phyloP scores from a whole-genome alignment of 1,139 yeast species.

The Kodamaea fungicola region DNA sequence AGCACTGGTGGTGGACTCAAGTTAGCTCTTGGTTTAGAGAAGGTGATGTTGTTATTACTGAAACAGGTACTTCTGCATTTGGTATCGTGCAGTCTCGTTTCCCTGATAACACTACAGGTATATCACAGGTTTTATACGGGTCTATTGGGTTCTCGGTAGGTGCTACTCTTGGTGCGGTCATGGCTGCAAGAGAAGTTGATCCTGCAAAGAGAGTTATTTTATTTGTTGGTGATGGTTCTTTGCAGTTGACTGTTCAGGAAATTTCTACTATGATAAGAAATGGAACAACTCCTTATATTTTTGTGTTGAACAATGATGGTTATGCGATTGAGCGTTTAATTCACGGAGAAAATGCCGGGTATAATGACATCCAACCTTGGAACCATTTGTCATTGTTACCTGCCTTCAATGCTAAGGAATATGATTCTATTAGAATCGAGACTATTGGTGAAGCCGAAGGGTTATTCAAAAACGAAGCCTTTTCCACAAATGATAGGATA shows the following conservation, averaged over 20 bases:
- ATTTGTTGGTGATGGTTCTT: constrained; percentile 42
- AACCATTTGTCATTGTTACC: constrained; percentile 30
- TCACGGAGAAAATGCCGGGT: constrained; percentile 33
- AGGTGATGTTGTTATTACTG: constrained; percentile 79
- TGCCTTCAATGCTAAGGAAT: constrained; percentile 28
- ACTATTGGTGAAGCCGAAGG: constrained; percentile 25
- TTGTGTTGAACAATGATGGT: constrained; percentile 39
- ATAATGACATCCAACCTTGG: constrained; percentile 41
- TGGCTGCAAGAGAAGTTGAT: constrained; percentile 54
- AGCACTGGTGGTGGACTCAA: constrained; percentile 81
- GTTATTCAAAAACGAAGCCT: constrained; percentile 25
- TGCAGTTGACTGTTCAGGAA: constrained; percentile 43
- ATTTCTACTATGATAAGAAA: constrained; percentile 36
- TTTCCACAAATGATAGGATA: constrained; percentile 28
- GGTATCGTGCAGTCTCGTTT: constrained; percentile 78
- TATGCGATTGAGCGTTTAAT: constrained; percentile 40
- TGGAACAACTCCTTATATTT: constrained; percentile 29
- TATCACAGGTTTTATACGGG: constrained; percentile 89
- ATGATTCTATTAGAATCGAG: constrained; percentile 23
- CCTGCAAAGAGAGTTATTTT: constrained; percentile 32
- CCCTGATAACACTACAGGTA: constrained; percentile 72
- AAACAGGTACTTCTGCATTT: constrained; percentile 88
- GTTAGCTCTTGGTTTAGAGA: constrained; percentile 70
- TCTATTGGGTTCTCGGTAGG: constrained; percentile 88
- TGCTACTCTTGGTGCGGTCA: constrained; percentile 78